Conservation (phyloP, 2,329 filamentous ascomycete genomes). For the Trichoderma harzianum region DNA sequence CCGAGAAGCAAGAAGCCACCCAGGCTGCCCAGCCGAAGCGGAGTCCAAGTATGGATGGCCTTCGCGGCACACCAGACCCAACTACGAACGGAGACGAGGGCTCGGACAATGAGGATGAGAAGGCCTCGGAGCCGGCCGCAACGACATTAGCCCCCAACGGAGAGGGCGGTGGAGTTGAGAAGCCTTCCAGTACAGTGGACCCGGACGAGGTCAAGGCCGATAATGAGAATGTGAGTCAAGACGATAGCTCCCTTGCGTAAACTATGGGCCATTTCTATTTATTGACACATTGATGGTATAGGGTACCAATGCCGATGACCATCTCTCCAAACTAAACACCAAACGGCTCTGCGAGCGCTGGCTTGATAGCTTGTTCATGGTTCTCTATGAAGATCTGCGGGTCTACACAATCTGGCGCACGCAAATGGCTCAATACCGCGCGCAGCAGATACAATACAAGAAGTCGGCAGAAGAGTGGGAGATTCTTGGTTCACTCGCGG, state of each 20-base stretch:
- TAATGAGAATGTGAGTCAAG: conserved; percentile 59
- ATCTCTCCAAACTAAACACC: conserved; percentile 90
- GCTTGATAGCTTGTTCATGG: conserved; percentile 99
- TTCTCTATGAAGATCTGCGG: conserved; percentile 93
- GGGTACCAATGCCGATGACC: conserved; percentile 63
- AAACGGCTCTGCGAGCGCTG: conserved; percentile 96
- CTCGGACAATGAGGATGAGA: conserved; percentile 34
- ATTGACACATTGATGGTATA: conserved; percentile 30
- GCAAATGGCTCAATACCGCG: conserved; percentile 91
- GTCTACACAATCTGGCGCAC: conserved; percentile 99
- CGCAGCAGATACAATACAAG: conserved; percentile 92
- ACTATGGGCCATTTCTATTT: conserved; percentile 21
- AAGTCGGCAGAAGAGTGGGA: conserved; percentile 98
- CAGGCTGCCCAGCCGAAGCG: conserved; percentile 52
- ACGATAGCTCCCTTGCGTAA: background rate
- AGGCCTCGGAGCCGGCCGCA: conserved; percentile 31
- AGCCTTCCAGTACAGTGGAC: conserved; percentile 74
- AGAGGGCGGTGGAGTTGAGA: conserved; percentile 56
- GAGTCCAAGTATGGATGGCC: conserved; percentile 74
- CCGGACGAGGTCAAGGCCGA: conserved; percentile 75
- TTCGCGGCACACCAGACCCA: conserved; percentile 66
- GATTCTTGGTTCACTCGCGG: conserved; percentile 87
- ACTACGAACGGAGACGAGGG: conserved; percentile 48
- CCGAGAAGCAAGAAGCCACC: conserved; percentile 68
- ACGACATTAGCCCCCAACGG: conserved; percentile 35